Base-by-base conservation (phyloP, 495 filamentous ascomycete genomes). In the Lasiosphaeris hirsuta region DNA sequence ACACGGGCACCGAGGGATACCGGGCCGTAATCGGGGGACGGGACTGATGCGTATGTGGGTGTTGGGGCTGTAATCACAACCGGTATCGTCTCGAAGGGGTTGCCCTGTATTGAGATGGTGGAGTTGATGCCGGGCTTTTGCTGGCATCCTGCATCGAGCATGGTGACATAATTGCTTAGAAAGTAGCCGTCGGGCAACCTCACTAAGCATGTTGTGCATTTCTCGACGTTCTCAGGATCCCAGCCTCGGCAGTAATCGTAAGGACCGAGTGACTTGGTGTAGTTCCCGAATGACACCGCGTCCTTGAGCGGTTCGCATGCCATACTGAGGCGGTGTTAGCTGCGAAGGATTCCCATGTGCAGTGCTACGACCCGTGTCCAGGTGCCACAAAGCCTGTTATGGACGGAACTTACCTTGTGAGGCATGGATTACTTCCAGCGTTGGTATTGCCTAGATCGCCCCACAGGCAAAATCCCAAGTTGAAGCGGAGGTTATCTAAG, bases 1-100 rank as follows among this genome's bases (percentile, higher is more conserved):
- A 80, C 75, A 40, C 80, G 76, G 1, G 76, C 76, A 10, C 78
- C 80, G 17, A 78, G 69, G 5, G 69, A 71, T 11, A 84, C 58
- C 0, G 78, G 73, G 10, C 75, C 72, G 13, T 69, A 67, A 51
- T 69, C 65, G 0, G 68, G 38, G 7, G 56, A 40, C 0, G 63
- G 64, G 13, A 68, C 33, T 15, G 56, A 59, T 4, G 60, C 58
- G 17, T 60, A 64, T 10, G 64, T 72, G 4, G 66, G 65, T 7
- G 67, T 59, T 3, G 79, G 76, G 7, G 62, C 69, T 14, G 72
- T 76, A 43, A 72, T 70, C 23, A 75, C 74, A 33, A 80, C 66
- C 0, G 71, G 67, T 30, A 58, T 54, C 8, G 50, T 54, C 34
- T 76, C 73, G 41, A 90, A 84, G 3, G 84, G 66, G 30, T 73